phyloP scores from a whole-genome alignment of 2,329 filamentous ascomycete species.

The Davidsoniella neocaledoniae region DNA sequence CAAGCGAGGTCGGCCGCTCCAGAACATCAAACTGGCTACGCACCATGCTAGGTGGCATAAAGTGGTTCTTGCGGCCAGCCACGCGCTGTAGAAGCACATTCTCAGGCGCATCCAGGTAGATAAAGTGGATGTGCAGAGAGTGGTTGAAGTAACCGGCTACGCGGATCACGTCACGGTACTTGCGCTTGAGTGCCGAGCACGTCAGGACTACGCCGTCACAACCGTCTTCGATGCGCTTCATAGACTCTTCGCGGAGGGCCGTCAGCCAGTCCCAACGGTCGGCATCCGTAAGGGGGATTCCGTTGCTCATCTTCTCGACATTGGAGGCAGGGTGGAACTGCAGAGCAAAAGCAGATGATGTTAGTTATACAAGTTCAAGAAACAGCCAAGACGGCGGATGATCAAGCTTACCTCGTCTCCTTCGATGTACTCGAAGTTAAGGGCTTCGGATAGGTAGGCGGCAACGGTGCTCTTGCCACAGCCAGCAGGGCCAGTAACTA shows the following conservation, averaged over 20 bases:
- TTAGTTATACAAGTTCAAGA: conserved; percentile 15
- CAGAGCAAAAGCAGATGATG: background rate
- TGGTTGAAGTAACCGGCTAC: conserved; percentile 62
- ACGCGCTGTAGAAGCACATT: conserved; percentile 62
- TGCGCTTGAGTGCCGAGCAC: conserved; percentile 90
- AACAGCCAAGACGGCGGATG: background rate
- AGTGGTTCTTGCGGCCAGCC: conserved; percentile 59
- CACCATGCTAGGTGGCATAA: conserved; percentile 94
- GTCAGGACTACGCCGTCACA: conserved; percentile 74
- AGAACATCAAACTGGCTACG: conserved; percentile 76
- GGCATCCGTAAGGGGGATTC: conserved; percentile 71
- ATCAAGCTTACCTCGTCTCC: conserved; percentile 50
- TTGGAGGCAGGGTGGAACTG: conserved; percentile 64
- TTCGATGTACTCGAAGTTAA: conserved; percentile 56
- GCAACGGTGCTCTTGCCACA: conserved; percentile 68
- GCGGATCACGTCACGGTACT: conserved; percentile 85
- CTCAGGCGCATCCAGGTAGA: conserved; percentile 72
- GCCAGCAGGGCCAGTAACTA: conserved; percentile 63
- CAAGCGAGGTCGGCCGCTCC: conserved; percentile 60
- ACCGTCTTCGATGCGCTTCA: conserved; percentile 36
- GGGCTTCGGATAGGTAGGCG: conserved; percentile 41
- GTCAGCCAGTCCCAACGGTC: conserved; percentile 98
- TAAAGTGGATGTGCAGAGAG: conserved; percentile 69
- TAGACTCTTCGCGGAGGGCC: conserved; percentile 51
- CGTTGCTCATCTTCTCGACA: conserved; percentile 78